These are phyloP conservation scores for Colletotrichum tropicale DNA, from an alignment of 2,329 filamentous ascomycete species.

Conservation along the genomic window DNA sequence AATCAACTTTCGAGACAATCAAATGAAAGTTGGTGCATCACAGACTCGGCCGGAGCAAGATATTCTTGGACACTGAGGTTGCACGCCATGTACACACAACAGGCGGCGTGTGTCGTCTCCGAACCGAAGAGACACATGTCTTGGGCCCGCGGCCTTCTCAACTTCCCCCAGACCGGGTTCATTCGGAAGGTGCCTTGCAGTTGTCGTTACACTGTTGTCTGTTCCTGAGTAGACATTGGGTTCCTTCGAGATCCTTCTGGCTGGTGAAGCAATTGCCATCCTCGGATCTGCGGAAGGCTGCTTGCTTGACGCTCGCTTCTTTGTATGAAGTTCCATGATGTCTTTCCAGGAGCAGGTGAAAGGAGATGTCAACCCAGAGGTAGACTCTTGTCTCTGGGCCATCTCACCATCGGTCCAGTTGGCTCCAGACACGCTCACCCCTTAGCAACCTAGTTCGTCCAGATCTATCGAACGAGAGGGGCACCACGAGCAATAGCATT, in stretches of 20 bases:
- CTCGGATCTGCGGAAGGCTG: not conserved
- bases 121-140: not conserved
- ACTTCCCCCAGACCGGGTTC: not conserved
- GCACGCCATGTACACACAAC: not conserved
- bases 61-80: conserved; percentile 8
- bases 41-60: not conserved
- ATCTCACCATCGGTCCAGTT: not conserved
- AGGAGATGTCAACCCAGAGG: not conserved
- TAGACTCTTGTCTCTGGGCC: not conserved
- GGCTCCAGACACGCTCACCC: not conserved
- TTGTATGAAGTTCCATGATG: not conserved
- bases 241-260: not conserved
- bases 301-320: not conserved
- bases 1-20: not conserved
- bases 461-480: not conserved
- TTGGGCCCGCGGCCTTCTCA: not conserved
- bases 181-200: not conserved
- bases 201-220: not conserved
- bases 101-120: not conserved
- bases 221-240: not conserved
- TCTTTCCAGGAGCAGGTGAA: not conserved
- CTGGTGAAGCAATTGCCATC: not conserved
- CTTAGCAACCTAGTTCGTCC: not conserved
- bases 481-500: not conserved
- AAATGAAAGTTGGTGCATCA: not conserved